Evolutionary conservation across 495 filamentous ascomycete species (phyloP), one percentile per base, ranked within the genome.

Genomic region (Lasiosphaeria hispida): DNA sequence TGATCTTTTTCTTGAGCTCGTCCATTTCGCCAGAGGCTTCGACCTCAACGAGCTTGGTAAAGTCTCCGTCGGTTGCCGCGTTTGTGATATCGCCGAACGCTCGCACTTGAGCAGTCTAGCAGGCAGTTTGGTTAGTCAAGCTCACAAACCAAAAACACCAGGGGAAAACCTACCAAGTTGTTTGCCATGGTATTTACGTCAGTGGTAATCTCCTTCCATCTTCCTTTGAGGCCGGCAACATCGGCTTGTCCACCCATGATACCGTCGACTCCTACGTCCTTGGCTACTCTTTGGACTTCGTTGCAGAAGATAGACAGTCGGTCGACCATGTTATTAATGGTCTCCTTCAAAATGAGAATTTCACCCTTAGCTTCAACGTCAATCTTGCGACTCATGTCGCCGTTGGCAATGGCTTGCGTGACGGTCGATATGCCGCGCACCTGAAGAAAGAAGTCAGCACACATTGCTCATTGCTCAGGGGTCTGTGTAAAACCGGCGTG

Each of bases 251-350:
- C 94, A 67, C 94, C 94, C 91, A 98, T 96, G 75, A 97, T 98
- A 38, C 94, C 94, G 63, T 97, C 94, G 39, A 98, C 95, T 57
- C 94, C 94, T 60, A 98, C 94, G 70, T 97, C 94, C 61, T 93
- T 91, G 19, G 94, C 94, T 30, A 98, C 94, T 65, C 92, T 86
- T 72, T 97, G 96, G 35, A 98, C 86, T 68, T 96, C 93, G 39
- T 91, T 90, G n/a, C 92, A 95, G 80, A 97, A 97, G 53, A 92
- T 92, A 57, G 92, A 95, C 39, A 98, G 74, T 58, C 94, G 87
- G 70, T 92, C 91, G 56, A 98, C 94, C 94, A 98, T 98, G 83
- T 97, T 91, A 69, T 98, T 98, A 79, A 98, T 97, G 23, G 94
- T 98, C 63, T 96, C 91, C 72, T 96, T 97, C 38, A 98, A 75